A percentile compares a stretch with the other conserved stretches of the same genome.
Conservation (phyloP, 1,284 basidiomycete species). For the Sphagnurus paluster region DNA sequence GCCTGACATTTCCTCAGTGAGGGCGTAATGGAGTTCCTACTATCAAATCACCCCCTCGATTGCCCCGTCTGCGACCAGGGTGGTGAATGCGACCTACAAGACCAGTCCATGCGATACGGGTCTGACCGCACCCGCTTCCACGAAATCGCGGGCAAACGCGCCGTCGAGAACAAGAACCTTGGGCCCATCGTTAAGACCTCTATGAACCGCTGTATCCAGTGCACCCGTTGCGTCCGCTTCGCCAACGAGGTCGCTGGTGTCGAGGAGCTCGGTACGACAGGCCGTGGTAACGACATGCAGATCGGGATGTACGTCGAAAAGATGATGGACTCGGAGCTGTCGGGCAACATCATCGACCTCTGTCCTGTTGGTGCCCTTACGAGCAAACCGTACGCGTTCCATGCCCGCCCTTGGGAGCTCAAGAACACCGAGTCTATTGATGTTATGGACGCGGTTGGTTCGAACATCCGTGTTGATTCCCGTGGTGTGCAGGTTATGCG, state of each 20-base stretch:
- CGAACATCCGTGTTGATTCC: constrained; percentile 97
- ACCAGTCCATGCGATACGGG: constrained; percentile 99
- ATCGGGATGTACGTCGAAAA: constrained; percentile 99
- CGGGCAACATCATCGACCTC: constrained; percentile 96
- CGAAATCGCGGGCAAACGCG: constrained; percentile 97
- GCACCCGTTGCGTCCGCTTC: constrained; percentile 98
- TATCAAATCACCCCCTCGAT: constrained; percentile 97
- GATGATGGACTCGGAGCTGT: constrained; percentile 96
- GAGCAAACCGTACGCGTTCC: constrained; percentile 97
- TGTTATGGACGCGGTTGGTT: constrained; percentile 97
- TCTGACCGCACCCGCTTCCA: constrained; percentile 97
- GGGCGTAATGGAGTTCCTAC: constrained; percentile 98
- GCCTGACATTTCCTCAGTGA: constrained; percentile 52
- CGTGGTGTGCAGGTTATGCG: constrained; percentile 97
- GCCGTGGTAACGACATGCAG: constrained; percentile 97
- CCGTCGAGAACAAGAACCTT: constrained; percentile 97
- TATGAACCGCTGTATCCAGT: constrained; percentile 99
- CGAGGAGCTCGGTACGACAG: constrained; percentile 95
- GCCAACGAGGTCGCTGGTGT: constrained; percentile 99
- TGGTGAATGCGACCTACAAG: constrained; percentile 98
- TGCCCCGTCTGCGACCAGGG: constrained; percentile 99
- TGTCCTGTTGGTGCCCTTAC: constrained; percentile 98
- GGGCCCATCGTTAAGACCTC: constrained; percentile 98
- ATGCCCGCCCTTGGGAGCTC: constrained; percentile 97
- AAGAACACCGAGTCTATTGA: constrained; percentile 98